Percentiles rank a stretch among this genome's conserved stretches.
These are phyloP conservation scores for Heracleum sosnowskyi DNA, from an alignment of 129 eudicot species.

Conservation along the genomic window DNA sequence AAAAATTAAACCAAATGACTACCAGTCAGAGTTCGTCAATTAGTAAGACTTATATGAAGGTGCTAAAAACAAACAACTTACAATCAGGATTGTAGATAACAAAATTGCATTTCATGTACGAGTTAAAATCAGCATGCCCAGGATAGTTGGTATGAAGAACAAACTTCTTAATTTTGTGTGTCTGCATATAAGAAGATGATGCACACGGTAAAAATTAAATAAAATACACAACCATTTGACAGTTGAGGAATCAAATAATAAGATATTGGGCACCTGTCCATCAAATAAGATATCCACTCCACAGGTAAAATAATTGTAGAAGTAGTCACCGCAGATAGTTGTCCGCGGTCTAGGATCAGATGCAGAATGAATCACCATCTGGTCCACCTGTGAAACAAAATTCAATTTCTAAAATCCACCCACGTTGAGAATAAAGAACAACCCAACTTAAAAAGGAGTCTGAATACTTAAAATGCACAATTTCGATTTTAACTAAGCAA, in stretches of 20 bases:
- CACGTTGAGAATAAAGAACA: neutral
- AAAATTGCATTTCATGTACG: conserved; percentile 92
- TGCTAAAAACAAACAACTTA: conserved; percentile 31
- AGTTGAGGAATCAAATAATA: neutral
- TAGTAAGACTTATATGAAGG: neutral
- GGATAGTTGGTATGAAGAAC: conserved; percentile 95
- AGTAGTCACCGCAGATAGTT: conserved; percentile 91
- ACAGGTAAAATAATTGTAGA: conserved; percentile 78
- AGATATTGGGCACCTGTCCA: conserved; percentile 59
- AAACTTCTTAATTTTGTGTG: conserved; percentile 89
- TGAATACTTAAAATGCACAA: neutral
- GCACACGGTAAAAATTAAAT: neutral
- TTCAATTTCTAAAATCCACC: neutral
- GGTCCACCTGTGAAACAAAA: conserved; percentile 63
- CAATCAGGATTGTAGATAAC: conserved; percentile 56
- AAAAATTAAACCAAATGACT: neutral
- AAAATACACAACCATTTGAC: neutral
- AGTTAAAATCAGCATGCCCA: conserved; percentile 94
- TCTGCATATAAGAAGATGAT: conserved; percentile 29
- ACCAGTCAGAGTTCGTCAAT: conserved; percentile 12
- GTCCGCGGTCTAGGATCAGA: conserved; percentile 86
- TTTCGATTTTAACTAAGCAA: conserved; percentile 9
- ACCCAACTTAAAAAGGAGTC: neutral
- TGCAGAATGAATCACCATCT: conserved; percentile 96
- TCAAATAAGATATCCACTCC: conserved; percentile 95